A percentile compares a stretch with the other conserved stretches of the same genome.
These are phyloP conservation scores for Xylariaceae sp. DNA, from an alignment of 2,329 filamentous ascomycete species.

Conservation along the genomic window DNA sequence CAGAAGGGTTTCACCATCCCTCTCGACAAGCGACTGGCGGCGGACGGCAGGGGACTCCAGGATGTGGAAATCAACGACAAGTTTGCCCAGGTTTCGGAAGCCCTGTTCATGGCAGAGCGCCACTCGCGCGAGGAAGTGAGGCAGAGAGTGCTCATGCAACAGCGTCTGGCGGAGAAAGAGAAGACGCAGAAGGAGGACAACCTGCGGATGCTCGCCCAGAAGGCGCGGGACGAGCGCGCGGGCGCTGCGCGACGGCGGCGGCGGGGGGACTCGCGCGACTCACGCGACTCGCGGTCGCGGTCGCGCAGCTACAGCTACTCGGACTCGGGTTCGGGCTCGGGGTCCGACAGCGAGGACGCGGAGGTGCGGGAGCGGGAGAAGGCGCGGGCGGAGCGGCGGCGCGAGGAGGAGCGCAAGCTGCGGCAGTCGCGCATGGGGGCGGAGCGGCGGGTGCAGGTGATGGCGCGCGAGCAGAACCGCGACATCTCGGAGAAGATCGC, in stretches of 20 bases:
- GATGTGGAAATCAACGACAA: slow-evolving; percentile 98
- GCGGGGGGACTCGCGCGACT: slow-evolving; percentile 36
- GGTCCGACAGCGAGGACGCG: slow-evolving; percentile 54
- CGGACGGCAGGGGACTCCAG: slow-evolving; percentile 84
- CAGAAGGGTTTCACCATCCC: slow-evolving; percentile 96
- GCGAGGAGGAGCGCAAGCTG: slow-evolving; percentile 81
- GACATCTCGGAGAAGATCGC: slow-evolving; percentile 98
- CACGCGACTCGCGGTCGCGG: slow-evolving; percentile 34
- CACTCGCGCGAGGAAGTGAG: slow-evolving; percentile 95
- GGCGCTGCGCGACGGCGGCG: slow-evolving; percentile 44
- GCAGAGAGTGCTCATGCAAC: slow-evolving; percentile 89
- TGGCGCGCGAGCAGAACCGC: slow-evolving; percentile 90
- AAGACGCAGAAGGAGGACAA: slow-evolving; percentile 92
- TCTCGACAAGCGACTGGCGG: slow-evolving; percentile 88
- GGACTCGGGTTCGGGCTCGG: slow-evolving; percentile 43
- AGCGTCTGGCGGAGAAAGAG: slow-evolving; percentile 92
- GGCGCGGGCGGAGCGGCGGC: slow-evolving; percentile 66
- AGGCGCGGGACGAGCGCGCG: slow-evolving; percentile 76
- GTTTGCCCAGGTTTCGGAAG: slow-evolving; percentile 92
- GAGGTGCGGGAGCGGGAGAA: slow-evolving; percentile 69
- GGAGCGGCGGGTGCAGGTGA: slow-evolving; percentile 82
- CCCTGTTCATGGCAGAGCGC: slow-evolving; percentile 85
- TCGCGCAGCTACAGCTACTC: slow-evolving; percentile 47
- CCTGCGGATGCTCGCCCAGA: slow-evolving; percentile 77
- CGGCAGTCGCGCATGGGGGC: slow-evolving; percentile 93